Conservation (phyloP, 2,329 filamentous ascomycete species). For the Ciborinia camelliae region DNA sequence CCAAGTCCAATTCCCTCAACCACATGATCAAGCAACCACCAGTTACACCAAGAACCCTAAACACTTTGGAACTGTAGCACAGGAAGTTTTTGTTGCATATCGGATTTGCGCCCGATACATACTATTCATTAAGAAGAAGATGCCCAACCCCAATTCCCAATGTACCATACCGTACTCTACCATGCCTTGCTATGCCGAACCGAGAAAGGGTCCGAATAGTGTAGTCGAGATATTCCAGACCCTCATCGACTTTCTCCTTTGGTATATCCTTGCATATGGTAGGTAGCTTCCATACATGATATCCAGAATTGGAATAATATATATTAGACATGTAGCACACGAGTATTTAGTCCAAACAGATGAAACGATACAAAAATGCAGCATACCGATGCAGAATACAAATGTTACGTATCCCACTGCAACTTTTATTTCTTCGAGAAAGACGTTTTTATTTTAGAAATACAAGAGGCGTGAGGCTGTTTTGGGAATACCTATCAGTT, state of each 20-base stretch:
- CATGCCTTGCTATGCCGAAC: no score
- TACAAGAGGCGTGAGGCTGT: neutral
- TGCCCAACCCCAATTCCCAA: slow-evolving; percentile 14
- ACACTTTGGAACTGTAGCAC: neutral
- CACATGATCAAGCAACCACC: slow-evolving; percentile 8
- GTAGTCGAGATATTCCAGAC: neutral
- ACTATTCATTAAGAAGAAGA: neutral
- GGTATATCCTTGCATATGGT: slow-evolving; percentile 8
- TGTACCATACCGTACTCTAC: neutral
- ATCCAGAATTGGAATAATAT: neutral
- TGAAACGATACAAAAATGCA: neutral
- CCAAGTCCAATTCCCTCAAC: slow-evolving; percentile 2
- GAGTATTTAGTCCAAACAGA: neutral
- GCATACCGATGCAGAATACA: neutral
- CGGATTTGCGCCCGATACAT: slow-evolving; percentile 19
- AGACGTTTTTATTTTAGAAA: neutral
- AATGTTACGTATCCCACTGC: neutral
- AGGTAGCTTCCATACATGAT: neutral
- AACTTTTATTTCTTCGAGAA: neutral
- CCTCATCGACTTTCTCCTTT: neutral
- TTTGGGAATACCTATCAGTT: slow-evolving; percentile 3
- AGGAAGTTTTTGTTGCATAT: slow-evolving; percentile 22
- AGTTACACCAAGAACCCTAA: slow-evolving; percentile 2
- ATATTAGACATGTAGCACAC: slow-evolving; percentile 1
- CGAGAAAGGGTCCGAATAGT: neutral